Base-by-base conservation (phyloP, 2,329 filamentous ascomycete genomes). In the Tolypocladium inflatum region DNA sequence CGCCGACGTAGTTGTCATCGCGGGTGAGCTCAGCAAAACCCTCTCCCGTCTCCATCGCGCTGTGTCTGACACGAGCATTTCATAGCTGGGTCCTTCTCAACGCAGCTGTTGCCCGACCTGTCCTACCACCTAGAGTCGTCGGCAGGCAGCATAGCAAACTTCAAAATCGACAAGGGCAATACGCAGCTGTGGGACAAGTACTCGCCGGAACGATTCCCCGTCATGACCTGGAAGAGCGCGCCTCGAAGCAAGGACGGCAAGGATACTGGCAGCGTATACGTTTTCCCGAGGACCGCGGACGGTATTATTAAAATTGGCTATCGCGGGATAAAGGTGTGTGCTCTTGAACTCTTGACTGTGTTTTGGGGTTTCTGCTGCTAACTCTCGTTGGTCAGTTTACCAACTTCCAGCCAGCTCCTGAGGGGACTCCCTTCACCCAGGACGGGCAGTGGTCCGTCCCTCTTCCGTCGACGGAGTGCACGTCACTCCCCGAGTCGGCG, bases 361-460 rank as follows among this genome's bases (percentile, higher is more conserved):
- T 51, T 8, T 13, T n/a, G 6, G 1, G 9, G 0, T 17, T 17
- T 11, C 30, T 19, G 7, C 11, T 33, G 39, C n/a, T 21, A 21
- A 33, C 54, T 6, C 13, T 23, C 30, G 3, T 39, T 17, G n/a
- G 15, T 15, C 37, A 70, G 68, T 70, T 68, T 58, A 71, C 69
- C 51, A 70, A 70, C 56, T 71, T 70, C 55, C 62, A 64, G 50
- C 63, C 63, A 9, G 68, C 67, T 0, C 69, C 69, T 4, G 58
- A 66, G 15, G 60, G 59, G 5, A 62, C 65, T 2, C 62, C 66
- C 4, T 71, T 69, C 42, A 65, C 59, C 2, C 69, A 70, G 37
- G 62, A 70, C 33, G 67, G 66, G 26, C 60, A 67, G 55, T 71
- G 69, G 69, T 71, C 68, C 3, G 55, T 70, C 3, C 69, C 69